Evolutionary conservation across 768 basidiomycete genomes (phyloP), one percentile per base, ranked within the genome.

Genomic region (Podaxis sp.): DNA sequence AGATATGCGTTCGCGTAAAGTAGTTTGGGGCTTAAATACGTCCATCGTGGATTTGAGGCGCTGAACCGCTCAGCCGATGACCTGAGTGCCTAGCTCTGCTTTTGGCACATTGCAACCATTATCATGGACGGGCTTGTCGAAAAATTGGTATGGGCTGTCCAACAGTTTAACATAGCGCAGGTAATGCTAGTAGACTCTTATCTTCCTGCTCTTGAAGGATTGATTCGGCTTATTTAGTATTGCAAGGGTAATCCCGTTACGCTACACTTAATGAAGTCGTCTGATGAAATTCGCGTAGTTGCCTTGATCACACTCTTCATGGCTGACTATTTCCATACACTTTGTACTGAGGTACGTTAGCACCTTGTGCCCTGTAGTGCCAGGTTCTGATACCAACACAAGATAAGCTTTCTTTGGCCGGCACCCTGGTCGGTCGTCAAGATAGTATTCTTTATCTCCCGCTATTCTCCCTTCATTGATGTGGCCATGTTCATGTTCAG

Each of bases 391-490:
- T 12, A 11, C 24, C 12, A 12, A 50, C n/a, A 11, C 12, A 20
- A 58, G 56, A 58, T 58, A 28, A 58, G 30, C 30, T 49, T 33
- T 13, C 15, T 58, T 30, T 58, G 56, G 56, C 44, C 44, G 17
- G 20, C 56, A 48, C 44, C 41, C 2, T 58, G 56, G 56, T 48
- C 56, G 30, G 7, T 24, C 6, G 24, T 58, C 44, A 58, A 58
- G 28, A 30, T 48, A 17, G 56, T 58, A 20, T 58, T 48, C 46
- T 33, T 58, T 20, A n/a, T 46, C 28, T 48, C 40, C 4, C 56
- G 56, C 17, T 58, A 58, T 49, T 58, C 56, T 1, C 56, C 56
- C 12, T 58, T 58, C 30, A 30, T 58, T 28, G 56, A 58, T n/a
- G 41, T 28, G n/a, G 26, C 26, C n/a, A 30, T 33, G 28, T 24